A percentile compares a stretch with the other conserved stretches of the same genome.
Conservation (phyloP, 768 basidiomycete genomes). For the Suillus occidentalis region DNA sequence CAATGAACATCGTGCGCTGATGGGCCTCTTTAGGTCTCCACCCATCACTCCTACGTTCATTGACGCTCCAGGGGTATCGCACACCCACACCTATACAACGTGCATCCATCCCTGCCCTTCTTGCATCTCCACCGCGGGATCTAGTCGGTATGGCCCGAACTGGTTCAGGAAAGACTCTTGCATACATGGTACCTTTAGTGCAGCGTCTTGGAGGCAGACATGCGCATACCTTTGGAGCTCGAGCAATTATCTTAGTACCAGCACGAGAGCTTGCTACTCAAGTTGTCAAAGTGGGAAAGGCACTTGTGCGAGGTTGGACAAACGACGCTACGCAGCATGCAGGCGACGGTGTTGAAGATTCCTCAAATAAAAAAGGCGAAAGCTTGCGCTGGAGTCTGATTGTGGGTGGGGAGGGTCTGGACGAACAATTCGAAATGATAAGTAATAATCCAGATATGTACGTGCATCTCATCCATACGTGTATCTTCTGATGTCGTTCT, state of each 20-base stretch:
- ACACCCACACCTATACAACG: constrained; percentile 97
- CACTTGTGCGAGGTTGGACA: constrained; percentile 83
- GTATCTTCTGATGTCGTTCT: constrained; percentile 12
- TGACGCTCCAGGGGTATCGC: constrained; percentile 91
- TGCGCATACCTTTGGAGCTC: constrained; percentile 74
- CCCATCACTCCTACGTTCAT: constrained; percentile 77
- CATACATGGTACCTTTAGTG: constrained; percentile 90
- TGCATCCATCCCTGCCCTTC: constrained; percentile 79
- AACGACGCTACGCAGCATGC: constrained; percentile 63
- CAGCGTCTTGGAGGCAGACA: constrained; percentile 85
- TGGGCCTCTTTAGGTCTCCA: constrained; percentile 59
- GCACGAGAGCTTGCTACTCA: constrained; percentile 94
- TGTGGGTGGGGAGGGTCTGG: constrained; percentile 93
- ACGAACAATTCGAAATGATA: constrained; percentile 96
- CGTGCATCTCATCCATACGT: constrained; percentile 34
- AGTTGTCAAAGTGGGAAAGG: constrained; percentile 92
- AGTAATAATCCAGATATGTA: constrained; percentile 94
- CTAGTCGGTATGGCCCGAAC: constrained; percentile 98
- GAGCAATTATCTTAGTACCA: constrained; percentile 87
- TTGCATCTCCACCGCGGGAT: constrained; percentile 83
- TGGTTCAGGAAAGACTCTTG: constrained; percentile 96
- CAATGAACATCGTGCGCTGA: constrained; percentile 1
- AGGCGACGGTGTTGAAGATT: constrained; percentile 55
- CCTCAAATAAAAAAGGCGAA: constrained; percentile 49
- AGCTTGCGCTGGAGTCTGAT: constrained; percentile 87